Base-by-base conservation (phyloP, 1,139 yeast species). In the Hansenula lynferdii region DNA sequence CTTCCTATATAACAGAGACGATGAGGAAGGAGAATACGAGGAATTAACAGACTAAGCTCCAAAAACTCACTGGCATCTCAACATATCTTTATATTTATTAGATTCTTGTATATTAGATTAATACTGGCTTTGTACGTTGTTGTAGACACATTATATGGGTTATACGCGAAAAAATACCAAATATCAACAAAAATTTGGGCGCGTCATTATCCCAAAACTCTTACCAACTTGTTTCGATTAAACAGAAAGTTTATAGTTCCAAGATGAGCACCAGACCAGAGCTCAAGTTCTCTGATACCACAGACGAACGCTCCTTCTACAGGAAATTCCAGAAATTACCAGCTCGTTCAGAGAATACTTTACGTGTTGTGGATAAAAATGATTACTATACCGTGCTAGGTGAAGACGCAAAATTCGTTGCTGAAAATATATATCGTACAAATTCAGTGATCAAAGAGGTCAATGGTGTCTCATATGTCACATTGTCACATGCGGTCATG, bases 371-470 rank as follows among this genome's bases (percentile, higher is more conserved):
- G 35, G 95, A 87, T 51, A 77, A 79, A 43, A 81, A 80, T 38
- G 95, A 85, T 45, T 85, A 84, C 57, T 89, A 80, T 59, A 78
- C 85, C 1, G 82, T 78, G 1, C 69, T 87, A 26, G 86, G 82
- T 29, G 69, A 67, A 6, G 96, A 90, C 58, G 96, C 97, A 4
- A 72, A 73, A 35, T 70, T 78, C 43, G 85, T 87, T 31, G 96
- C 97, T 4, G 94, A 89, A 45, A 68, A 72, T 40, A 79, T 92
- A 24, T 92, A 86, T 62, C 84, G 83, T 50, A 86, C 97, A 0
- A 78, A 75, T 31, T 78, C 94, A 16, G 95, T 87, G 6, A 60
- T 92, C 40, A 90, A 90, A 40, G 72, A 75, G 41, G 53, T 62
- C 20, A 55, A 56, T 22, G 71, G 77, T 22, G 63, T 73, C 32